phyloP scores from a whole-genome alignment of 2,329 filamentous ascomycete genomes.

The Parasarocladium wereldwijsianum region DNA sequence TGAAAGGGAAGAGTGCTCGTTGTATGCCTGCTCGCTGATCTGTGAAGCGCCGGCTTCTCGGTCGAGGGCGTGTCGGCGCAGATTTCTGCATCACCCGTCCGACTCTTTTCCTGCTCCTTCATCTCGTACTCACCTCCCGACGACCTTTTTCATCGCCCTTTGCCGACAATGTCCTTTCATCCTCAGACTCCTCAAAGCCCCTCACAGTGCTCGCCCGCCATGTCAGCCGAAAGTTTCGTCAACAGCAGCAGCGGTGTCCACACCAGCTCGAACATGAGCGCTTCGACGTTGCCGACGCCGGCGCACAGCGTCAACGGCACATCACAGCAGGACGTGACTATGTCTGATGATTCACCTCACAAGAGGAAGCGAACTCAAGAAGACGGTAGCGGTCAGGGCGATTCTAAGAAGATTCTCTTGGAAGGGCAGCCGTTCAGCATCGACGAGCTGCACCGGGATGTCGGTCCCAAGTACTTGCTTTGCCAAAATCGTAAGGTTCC shows the following conservation, averaged over 20 bases:
- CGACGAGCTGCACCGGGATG: constrained; percentile 50
- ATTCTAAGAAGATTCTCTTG: constrained; percentile 44
- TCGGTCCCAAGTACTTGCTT: constrained; percentile 52
- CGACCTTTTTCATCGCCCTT: background rate
- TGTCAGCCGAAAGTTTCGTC: constrained; percentile 32
- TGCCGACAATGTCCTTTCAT: constrained; percentile 44
- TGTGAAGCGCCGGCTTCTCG: constrained; percentile 2
- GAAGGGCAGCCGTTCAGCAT: constrained; percentile 47
- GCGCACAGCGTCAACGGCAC: constrained; percentile 47
- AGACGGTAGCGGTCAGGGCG: constrained; percentile 37
- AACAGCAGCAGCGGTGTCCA: constrained; percentile 33
- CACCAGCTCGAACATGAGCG: constrained; percentile 31
- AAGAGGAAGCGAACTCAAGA: constrained; percentile 48
- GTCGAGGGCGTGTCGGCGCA: constrained; percentile 4
- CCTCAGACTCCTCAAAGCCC: constrained; percentile 55
- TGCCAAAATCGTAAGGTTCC: constrained; percentile 52
- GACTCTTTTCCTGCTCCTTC: constrained; percentile 1
- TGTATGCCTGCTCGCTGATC: constrained; percentile 4
- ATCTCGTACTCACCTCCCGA: background rate
- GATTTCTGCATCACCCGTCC: constrained; percentile 3
- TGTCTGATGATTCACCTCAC: constrained; percentile 37
- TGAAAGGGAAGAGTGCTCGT: no score
- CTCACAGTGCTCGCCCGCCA: constrained; percentile 43
- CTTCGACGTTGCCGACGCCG: constrained; percentile 48
- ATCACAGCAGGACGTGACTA: constrained; percentile 28